phyloP scores from a whole-genome alignment of 2,329 filamentous ascomycete species.

The Cladophialophora chaetospira region DNA sequence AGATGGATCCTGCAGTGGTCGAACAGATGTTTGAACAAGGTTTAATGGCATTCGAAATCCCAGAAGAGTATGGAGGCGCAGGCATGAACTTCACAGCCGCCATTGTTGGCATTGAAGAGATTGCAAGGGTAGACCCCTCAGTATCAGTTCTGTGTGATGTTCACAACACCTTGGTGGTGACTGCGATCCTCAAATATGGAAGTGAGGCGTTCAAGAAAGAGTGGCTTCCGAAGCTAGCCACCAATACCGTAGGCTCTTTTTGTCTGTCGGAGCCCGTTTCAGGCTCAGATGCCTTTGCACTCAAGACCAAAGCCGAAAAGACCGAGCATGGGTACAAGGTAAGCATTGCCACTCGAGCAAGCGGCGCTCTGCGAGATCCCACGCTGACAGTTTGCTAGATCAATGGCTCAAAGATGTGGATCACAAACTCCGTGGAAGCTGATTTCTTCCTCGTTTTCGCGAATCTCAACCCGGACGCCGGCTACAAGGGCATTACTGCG shows the following conservation, averaged over 20 bases:
- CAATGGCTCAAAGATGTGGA: conserved; percentile 98
- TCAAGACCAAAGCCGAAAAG: conserved; percentile 86
- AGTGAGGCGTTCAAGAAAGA: conserved; percentile 76
- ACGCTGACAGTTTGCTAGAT: conserved; percentile 54
- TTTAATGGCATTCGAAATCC: conserved; percentile 95
- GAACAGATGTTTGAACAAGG: conserved; percentile 97
- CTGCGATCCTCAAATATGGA: conserved; percentile 82
- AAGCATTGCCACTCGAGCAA: neutral
- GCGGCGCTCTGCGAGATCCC: neutral
- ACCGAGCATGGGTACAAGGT: conserved; percentile 72
- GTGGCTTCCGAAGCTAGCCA: conserved; percentile 87
- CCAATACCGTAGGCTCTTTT: conserved; percentile 85
- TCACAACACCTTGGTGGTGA: conserved; percentile 97
- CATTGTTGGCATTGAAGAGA: conserved; percentile 95
- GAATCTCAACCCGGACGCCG: conserved; percentile 87
- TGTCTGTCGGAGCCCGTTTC: conserved; percentile 90
- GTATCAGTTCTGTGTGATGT: conserved; percentile 96
- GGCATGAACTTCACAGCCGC: conserved; percentile 99
- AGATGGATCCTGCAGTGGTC: conserved; percentile 84
- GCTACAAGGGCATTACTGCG: conserved; percentile 95
- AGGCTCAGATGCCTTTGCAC: conserved; percentile 92
- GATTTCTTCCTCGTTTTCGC: conserved; percentile 97
- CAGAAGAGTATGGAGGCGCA: conserved; percentile 92
- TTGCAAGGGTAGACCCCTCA: conserved; percentile 89
- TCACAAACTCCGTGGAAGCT: conserved; percentile 94